These are phyloP conservation scores for Rhizopogon vesiculosus DNA, from an alignment of 768 basidiomycete genomes.

Conservation along the genomic window DNA sequence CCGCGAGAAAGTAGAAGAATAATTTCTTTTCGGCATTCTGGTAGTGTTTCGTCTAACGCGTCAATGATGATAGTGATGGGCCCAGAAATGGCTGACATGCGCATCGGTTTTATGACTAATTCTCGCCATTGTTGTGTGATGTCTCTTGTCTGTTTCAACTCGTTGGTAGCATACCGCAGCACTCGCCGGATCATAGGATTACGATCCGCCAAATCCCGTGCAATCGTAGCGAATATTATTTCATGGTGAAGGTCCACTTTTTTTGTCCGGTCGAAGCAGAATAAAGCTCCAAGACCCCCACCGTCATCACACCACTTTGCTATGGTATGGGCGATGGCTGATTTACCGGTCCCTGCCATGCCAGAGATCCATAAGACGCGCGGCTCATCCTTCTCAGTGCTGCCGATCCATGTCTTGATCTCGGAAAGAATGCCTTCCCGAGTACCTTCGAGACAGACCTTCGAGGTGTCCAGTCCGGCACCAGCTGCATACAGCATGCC, in stretches of 20 bases:
- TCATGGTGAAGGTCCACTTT: neutral
- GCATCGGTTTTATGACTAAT: no score
- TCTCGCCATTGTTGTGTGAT: no score
- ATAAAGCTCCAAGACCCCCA: slow-evolving; percentile 1
- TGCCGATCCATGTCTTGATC: slow-evolving; percentile 11
- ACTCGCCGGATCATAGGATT: neutral
- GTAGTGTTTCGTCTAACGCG: no score
- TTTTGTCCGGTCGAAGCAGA: slow-evolving; percentile 7
- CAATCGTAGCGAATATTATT: neutral
- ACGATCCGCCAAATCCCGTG: neutral
- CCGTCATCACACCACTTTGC: slow-evolving; percentile 5
- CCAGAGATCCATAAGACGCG: slow-evolving; percentile 10
- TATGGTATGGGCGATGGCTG: slow-evolving; percentile 14
- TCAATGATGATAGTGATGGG: no score
- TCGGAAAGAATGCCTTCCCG: slow-evolving; percentile 5
- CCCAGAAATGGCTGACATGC: no score
- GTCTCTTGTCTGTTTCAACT: no score
- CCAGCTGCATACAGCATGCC: no score
- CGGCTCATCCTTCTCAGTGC: neutral
- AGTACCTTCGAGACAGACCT: no score
- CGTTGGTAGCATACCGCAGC: neutral
- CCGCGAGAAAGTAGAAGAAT: no score
- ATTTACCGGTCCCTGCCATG: slow-evolving; percentile 11
- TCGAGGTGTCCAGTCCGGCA: no score
- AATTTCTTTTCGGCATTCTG: no score